A percentile compares a stretch with the other conserved stretches of the same genome.
Conservation (phyloP, 345 rosid genomes). For the Clausena lansium region DNA sequence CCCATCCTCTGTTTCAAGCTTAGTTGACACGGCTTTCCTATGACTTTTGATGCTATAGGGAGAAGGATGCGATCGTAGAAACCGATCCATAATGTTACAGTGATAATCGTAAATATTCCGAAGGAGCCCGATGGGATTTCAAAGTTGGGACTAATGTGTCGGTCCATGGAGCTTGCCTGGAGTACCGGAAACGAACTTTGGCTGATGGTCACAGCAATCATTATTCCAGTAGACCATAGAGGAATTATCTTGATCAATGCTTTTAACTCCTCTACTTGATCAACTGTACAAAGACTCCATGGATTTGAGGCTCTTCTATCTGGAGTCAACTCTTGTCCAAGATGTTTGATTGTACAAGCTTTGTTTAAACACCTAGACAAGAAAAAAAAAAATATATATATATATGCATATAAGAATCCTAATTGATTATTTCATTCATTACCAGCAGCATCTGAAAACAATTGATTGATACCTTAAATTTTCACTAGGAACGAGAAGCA, state of each 20-base stretch:
- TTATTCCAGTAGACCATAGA: slow-evolving; percentile 54
- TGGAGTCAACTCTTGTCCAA: slow-evolving; percentile 27
- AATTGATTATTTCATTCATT: neutral
- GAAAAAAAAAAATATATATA: neutral
- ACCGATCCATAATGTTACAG: slow-evolving; percentile 36
- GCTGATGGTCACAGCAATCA: slow-evolving; percentile 27
- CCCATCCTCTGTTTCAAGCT: slow-evolving; percentile 53
- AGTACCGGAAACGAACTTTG: slow-evolving; percentile 34
- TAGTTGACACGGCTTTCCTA: slow-evolving; percentile 29
- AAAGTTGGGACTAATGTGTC: slow-evolving; percentile 42
- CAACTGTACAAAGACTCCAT: slow-evolving; percentile 54
- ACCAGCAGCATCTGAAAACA: neutral
- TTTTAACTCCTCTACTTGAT: slow-evolving; percentile 67
- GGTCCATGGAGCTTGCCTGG: slow-evolving; percentile 36
- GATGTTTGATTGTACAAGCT: slow-evolving; percentile 44
- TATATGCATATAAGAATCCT: slow-evolving; percentile 1
- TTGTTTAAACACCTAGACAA: slow-evolving; percentile 47
- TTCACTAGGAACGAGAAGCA: slow-evolving; percentile 32
- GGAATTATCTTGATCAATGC: slow-evolving; percentile 45
- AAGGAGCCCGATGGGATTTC: slow-evolving; percentile 57
- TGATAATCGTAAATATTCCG: slow-evolving; percentile 30
- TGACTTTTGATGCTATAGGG: slow-evolving; percentile 38
- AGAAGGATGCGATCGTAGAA: slow-evolving; percentile 40
- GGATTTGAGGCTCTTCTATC: slow-evolving; percentile 34
- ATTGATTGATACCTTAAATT: slow-evolving; percentile 32